Conservation (phyloP, 257 asterid genomes). For the Agastache rugosa region DNA sequence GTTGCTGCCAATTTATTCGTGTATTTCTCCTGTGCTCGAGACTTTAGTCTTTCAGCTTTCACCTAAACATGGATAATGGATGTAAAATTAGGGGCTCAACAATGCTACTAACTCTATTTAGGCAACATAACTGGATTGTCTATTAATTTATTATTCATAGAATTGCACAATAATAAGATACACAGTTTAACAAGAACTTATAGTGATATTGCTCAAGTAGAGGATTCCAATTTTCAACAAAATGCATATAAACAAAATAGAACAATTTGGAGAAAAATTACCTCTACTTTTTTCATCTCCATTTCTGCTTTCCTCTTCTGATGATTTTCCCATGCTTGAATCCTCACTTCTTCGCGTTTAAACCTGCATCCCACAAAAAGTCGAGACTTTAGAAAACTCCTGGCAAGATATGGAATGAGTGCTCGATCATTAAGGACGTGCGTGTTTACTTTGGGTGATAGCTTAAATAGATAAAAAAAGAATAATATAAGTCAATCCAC, state of each 20-base stretch:
- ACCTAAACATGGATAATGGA: slow-evolving; percentile 42
- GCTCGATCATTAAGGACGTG: background rate
- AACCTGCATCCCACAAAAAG: slow-evolving; percentile 47
- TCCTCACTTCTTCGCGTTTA: slow-evolving; percentile 84
- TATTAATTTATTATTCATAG: background rate
- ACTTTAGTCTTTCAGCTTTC: slow-evolving; percentile 75
- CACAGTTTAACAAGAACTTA: background rate
- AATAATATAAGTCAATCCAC: too few relatives aligned
- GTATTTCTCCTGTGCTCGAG: slow-evolving; percentile 77
- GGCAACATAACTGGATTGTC: background rate
- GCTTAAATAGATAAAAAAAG: too few relatives aligned
- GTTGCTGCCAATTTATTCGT: slow-evolving; percentile 70
- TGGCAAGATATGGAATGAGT: background rate
- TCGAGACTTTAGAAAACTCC: too few relatives aligned
- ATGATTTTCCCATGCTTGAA: slow-evolving; percentile 93
- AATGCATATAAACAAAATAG: background rate
- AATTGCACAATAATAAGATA: background rate
- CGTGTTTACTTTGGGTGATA: background rate
- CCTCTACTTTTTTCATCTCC: slow-evolving; percentile 81
- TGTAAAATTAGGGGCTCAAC: background rate
- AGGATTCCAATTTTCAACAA: too few relatives aligned
- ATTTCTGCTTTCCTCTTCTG: slow-evolving; percentile 87
- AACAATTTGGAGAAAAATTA: background rate
- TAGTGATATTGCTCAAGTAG: too few relatives aligned
- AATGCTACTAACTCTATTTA: background rate